Conservation (phyloP, 2,329 filamentous ascomycete species). For the Herpotrichia juniperi region DNA sequence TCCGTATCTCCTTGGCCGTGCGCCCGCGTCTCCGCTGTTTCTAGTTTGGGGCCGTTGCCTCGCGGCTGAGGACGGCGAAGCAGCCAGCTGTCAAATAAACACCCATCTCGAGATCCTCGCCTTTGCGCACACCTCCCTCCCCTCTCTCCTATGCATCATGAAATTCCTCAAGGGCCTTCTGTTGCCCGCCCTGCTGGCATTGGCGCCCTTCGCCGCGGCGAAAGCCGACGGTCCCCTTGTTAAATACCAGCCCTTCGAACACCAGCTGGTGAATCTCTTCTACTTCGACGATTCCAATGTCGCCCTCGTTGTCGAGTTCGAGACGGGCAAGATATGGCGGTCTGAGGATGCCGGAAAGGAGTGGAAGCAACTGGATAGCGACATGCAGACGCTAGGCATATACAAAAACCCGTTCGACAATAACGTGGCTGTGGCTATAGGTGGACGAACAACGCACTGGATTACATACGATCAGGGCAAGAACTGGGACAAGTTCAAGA, state of each 20-base stretch:
- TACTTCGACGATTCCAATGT: slow-evolving; percentile 93
- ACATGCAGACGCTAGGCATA: slow-evolving; percentile 67
- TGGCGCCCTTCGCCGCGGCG: slow-evolving; percentile 38
- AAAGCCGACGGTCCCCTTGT: slow-evolving; percentile 72
- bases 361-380: slow-evolving; percentile 69
- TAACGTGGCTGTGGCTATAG: slow-evolving; percentile 80
- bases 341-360: slow-evolving; percentile 80
- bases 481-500: slow-evolving; percentile 77
- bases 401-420: slow-evolving; percentile 80
- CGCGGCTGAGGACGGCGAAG: slow-evolving; percentile 39
- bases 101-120: slow-evolving; percentile 16
- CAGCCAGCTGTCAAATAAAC: slow-evolving; percentile 43
- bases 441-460: slow-evolving; percentile 73
- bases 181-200: slow-evolving; percentile 59
- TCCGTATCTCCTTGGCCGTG: background rate
- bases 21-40: slow-evolving; percentile 18
- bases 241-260: slow-evolving; percentile 68
- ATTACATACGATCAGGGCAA: slow-evolving; percentile 83
- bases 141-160: slow-evolving; percentile 45
- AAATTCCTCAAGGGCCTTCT: slow-evolving; percentile 48
- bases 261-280: slow-evolving; percentile 71
- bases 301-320: slow-evolving; percentile 74
- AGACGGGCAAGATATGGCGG: slow-evolving; percentile 71
- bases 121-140: slow-evolving; percentile 16
- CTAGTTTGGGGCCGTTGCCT: slow-evolving; percentile 32